Conservation (phyloP, 306 rosid genomes). For the Quercus bicolor region DNA sequence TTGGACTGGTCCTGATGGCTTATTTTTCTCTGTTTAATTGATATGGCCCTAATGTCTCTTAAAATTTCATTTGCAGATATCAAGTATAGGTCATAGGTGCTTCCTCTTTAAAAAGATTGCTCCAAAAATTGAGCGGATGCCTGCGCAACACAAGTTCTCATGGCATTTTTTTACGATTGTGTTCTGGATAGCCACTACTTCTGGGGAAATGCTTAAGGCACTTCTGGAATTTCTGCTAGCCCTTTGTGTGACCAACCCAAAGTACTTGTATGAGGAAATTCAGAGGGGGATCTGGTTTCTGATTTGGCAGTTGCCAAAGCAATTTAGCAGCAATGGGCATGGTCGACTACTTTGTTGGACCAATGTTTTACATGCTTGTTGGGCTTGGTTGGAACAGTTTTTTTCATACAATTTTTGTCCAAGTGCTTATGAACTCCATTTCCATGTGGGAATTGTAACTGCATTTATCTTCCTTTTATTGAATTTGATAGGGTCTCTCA, state of each 20-base stretch:
- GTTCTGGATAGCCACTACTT: conserved; percentile 82
- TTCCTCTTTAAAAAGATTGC: conserved; percentile 46
- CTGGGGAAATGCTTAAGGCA: conserved; percentile 86
- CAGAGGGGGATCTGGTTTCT: conserved; percentile 95
- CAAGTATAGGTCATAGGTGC: no score
- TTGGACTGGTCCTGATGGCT: no score
- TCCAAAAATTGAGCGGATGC: conserved; percentile 75
- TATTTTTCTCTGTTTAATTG: no score
- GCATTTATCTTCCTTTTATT: conserved; percentile 86
- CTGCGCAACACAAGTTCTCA: conserved; percentile 34
- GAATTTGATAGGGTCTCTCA: conserved; percentile 93
- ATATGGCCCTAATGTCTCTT: no score
- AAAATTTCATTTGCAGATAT: no score
- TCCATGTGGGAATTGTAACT: conserved; percentile 69
- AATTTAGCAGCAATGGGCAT: no score
- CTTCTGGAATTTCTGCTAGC: conserved; percentile 69
- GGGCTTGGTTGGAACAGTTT: conserved; percentile 74
- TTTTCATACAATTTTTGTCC: conserved; percentile 71
- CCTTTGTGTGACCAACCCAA: conserved; percentile 64
- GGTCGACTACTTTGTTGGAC: conserved; percentile 79
- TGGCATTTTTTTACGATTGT: conserved; percentile 87
- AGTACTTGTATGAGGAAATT: conserved; percentile 95
- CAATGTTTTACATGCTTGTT: conserved; percentile 94
- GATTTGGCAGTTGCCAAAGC: conserved; percentile 42
- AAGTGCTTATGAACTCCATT: conserved; percentile 65